These are phyloP conservation scores for Fistulifera solaris DNA, from an alignment of 108 stramenopile species.

Conservation along the genomic window DNA sequence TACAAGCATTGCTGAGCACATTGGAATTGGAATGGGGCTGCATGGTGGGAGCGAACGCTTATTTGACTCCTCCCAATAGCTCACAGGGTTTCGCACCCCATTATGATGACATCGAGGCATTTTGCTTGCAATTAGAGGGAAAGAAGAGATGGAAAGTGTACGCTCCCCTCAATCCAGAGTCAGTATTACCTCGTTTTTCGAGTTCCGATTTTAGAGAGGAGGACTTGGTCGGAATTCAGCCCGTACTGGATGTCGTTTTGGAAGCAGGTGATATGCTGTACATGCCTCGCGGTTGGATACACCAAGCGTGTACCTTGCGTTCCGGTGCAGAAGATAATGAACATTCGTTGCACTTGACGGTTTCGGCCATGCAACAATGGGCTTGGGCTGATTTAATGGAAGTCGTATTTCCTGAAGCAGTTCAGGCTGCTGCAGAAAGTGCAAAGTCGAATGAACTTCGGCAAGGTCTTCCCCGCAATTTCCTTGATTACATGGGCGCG, in stretches of 20 bases:
- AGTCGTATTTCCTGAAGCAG: conserved; percentile 78
- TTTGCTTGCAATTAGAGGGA: conserved; percentile 89
- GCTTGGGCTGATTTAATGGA: conserved; percentile 89
- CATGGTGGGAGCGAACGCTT: conserved; percentile 94
- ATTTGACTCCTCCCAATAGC: conserved; percentile 80
- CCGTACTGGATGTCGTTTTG: conserved; percentile 66
- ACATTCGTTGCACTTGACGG: conserved; percentile 91
- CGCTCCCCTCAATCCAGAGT: conserved; percentile 38
- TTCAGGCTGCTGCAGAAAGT: conserved; percentile 53
- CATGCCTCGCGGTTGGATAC: conserved; percentile 95
- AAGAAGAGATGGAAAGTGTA: conserved; percentile 91
- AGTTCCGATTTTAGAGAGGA: conserved; percentile 68
- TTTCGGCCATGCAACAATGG: conserved; percentile 90
- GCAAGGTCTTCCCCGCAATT: conserved; percentile 79
- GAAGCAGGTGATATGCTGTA: conserved; percentile 90
- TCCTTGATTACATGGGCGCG: conserved; percentile 88
- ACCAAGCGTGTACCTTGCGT: conserved; percentile 80
- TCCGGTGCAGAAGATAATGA: conserved; percentile 23
- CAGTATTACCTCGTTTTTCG: conserved; percentile 55
- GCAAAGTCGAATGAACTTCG: conserved; percentile 55
- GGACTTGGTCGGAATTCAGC: conserved; percentile 46
- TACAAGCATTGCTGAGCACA: conserved; percentile 73
- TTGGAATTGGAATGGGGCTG: conserved; percentile 90
- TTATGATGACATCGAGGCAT: conserved; percentile 98
- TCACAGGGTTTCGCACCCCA: conserved; percentile 99